phyloP scores from a whole-genome alignment of 2,329 filamentous ascomycete genomes.

The Penicillium sp. region DNA sequence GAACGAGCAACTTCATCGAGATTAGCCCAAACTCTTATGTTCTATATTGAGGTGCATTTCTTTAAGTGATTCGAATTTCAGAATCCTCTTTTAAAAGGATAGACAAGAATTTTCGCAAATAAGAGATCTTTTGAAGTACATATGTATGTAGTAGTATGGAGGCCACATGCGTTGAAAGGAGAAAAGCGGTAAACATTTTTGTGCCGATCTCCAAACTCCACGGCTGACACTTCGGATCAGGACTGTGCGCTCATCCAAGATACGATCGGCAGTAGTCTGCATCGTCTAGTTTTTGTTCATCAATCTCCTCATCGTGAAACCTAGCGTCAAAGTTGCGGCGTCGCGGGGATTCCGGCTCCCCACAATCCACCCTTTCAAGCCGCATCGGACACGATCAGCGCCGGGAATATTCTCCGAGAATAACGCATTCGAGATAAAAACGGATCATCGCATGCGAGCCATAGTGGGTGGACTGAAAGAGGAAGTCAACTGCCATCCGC shows the following conservation, averaged over 20 bases:
- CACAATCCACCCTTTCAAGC: background rate
- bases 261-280: background rate
- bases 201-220: conserved; percentile 19
- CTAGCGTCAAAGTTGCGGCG: background rate
- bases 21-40: no score
- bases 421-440: background rate
- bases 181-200: conserved; percentile 13
- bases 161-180: background rate
- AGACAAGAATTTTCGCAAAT: background rate
- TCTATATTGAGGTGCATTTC: no score
- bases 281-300: background rate
- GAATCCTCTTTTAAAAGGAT: no score
- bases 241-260: background rate
- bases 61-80: no score
- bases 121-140: no score
- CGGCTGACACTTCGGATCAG: conserved; percentile 12
- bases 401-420: background rate
- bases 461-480: background rate
- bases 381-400: background rate
- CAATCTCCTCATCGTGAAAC: background rate
- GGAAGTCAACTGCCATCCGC: conserved; percentile 1
- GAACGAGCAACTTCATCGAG: no score
- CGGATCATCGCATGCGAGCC: conserved; percentile 1
- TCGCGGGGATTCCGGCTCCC: conserved; percentile 7
- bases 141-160: background rate